These are phyloP conservation scores for Suillus placidus DNA, from an alignment of 768 basidiomycete species.

Conservation along the genomic window DNA sequence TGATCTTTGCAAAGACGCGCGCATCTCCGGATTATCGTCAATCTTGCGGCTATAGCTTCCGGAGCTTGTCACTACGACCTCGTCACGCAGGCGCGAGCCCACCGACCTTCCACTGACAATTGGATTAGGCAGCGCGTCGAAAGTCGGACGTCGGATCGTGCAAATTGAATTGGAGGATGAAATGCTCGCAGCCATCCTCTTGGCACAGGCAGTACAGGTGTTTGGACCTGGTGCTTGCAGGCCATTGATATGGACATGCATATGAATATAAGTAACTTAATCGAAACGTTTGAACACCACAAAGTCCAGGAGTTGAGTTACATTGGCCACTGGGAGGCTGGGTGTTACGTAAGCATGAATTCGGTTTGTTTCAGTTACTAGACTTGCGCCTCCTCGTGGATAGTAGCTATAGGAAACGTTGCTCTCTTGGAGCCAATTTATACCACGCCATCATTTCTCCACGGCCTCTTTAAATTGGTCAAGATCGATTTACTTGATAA, in stretches of 20 bases:
- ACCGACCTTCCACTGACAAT: background rate
- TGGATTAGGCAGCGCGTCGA: background rate
- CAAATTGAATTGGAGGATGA: background rate
- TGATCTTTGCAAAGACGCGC: background rate
- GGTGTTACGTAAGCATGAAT: slow-evolving; percentile 1
- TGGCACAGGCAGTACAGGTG: background rate
- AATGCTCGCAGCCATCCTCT: background rate
- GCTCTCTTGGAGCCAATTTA: slow-evolving; percentile 12
- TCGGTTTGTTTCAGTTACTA: background rate
- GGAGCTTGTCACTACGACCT: background rate
- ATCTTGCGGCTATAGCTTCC: background rate
- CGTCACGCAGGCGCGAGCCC: background rate
- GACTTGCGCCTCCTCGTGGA: slow-evolving; percentile 13
- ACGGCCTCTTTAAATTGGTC: slow-evolving; percentile 13
- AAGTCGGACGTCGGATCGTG: slow-evolving; percentile 4
- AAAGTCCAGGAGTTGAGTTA: background rate
- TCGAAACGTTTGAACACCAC: background rate
- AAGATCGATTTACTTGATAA: slow-evolving; percentile 13
- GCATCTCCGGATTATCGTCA: slow-evolving; percentile 1
- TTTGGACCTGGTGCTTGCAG: background rate
- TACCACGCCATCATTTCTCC: slow-evolving; percentile 5
- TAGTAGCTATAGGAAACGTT: slow-evolving; percentile 8
- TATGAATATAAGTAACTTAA: background rate
- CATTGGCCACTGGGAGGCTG: background rate
- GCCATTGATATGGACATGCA: background rate